phyloP scores from a whole-genome alignment of 768 basidiomycete genomes.

The Suillus spraguei region DNA sequence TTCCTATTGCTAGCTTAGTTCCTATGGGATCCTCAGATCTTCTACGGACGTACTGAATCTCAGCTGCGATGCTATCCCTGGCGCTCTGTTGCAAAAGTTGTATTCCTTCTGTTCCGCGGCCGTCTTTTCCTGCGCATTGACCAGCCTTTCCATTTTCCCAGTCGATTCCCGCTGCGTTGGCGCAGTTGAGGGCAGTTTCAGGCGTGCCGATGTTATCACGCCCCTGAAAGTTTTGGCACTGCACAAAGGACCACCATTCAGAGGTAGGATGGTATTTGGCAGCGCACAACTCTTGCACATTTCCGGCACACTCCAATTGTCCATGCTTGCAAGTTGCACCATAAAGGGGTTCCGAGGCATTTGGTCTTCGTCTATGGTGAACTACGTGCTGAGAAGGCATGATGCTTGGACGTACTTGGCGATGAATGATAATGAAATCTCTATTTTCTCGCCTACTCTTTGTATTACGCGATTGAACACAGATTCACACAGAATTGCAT shows the following conservation, averaged over 20 bases:
- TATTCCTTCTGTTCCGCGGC: constrained; percentile 62
- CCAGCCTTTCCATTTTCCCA: constrained; percentile 65
- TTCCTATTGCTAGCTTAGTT: constrained; percentile 46
- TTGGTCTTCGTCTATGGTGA: constrained; percentile 46
- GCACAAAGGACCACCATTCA: constrained; percentile 85
- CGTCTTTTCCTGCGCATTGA: constrained; percentile 62
- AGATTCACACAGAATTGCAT: constrained; percentile 80
- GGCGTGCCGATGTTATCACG: constrained; percentile 64
- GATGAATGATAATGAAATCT: constrained; percentile 72
- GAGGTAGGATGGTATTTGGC: constrained; percentile 53
- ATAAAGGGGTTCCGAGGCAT: constrained; percentile 66
- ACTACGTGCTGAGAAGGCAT: constrained; percentile 12
- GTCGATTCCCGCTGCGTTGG: constrained; percentile 60
- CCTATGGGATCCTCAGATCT: constrained; percentile 8
- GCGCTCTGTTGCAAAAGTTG: constrained; percentile 66
- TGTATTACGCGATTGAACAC: constrained; percentile 73
- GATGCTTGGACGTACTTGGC: constrained; percentile 56
- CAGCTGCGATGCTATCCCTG: constrained; percentile 41
- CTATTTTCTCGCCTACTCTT: constrained; percentile 62
- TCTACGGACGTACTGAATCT: constrained; percentile 53
- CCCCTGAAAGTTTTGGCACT: constrained; percentile 75
- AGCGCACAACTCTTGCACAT: constrained; percentile 87
- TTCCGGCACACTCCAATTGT: constrained; percentile 79
- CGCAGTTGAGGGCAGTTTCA: constrained; percentile 67
- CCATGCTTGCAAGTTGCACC: constrained; percentile 88